Evolutionary conservation across 2,329 filamentous ascomycete species (phyloP), one percentile per base, ranked within the genome.

Genomic region (Juglanconis juglandina): DNA sequence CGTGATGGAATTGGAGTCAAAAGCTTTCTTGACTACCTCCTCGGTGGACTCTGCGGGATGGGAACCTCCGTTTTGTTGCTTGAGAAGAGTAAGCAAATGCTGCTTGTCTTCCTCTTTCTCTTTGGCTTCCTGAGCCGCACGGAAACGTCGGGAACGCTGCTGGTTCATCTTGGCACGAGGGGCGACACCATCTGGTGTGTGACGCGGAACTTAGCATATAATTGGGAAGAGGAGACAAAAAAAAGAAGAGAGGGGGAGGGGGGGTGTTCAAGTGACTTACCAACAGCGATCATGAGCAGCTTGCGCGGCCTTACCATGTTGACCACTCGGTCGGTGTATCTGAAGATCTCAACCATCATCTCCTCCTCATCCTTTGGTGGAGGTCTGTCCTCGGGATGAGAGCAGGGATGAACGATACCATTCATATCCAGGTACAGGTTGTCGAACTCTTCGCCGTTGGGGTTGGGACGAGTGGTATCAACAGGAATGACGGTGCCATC

Each of bases 161-260:
- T 99, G 96, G 73, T 99, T 99, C 95, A 99, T 99, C 77, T 99
- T 99, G 61, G 96, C 96, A 74, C 95, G 90, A 51, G 95, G 96
- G 4, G 95, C 95, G 65, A 99, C 95, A 72, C 95, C 95, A 77
- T 99, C 95, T 92, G 42, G 4, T 46, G 14, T 63, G 47, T 39
- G 9, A 13, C 30, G 41, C 42, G 49, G 58, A 49, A 32, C 60
- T 75, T 63, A 79, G 72, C 55, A 39, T 53, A 39, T 48, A 35
- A 44, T 13, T 61, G 50, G 51, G 10, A 42, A n/a, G 11, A 13
- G 41, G 11, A 13, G 10, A 42, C n/a, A 13, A 13, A 5, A 42
- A 13, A 14, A 13, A 50, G 51, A 35, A 9, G 11, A 11, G 41
- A 3, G 13, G 17, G n/a, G 14, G 5, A 2, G 35, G 14, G 14